A percentile compares a stretch with the other conserved stretches of the same genome.
These are phyloP conservation scores for Thalassia testudinum DNA, from an alignment of 116 monocot genomes.

Conservation along the genomic window DNA sequence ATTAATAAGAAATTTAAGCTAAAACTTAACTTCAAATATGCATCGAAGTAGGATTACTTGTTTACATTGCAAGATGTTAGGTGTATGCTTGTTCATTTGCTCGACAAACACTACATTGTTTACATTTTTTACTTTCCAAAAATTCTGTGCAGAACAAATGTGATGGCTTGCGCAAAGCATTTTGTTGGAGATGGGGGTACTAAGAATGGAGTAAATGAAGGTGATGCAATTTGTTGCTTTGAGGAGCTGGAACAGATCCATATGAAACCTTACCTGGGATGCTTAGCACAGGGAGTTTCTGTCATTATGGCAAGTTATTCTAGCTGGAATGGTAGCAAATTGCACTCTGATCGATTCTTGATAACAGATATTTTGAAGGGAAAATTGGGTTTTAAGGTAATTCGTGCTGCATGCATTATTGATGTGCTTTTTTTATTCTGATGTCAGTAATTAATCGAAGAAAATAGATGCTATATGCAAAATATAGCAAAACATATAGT, in stretches of 20 bases:
- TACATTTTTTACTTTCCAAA: neutral
- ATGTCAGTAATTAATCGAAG: too few species aligned
- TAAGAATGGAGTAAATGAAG: constrained; percentile 56
- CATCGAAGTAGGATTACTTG: neutral
- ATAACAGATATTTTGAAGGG: constrained; percentile 59
- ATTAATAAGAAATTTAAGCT: too few species aligned
- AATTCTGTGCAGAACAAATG: constrained; percentile 36
- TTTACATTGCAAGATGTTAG: neutral
- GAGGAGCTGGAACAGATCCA: constrained; percentile 68
- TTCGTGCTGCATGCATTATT: neutral
- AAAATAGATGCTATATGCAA: too few species aligned
- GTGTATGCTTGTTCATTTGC: neutral
- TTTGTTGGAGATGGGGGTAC: constrained; percentile 93
- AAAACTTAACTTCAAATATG: too few species aligned
- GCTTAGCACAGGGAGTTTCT: constrained; percentile 58
- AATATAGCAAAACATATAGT: too few species aligned
- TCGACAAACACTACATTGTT: neutral
- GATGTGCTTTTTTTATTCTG: neutral
- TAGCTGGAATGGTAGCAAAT: constrained; percentile 60
- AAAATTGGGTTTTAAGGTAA: constrained; percentile 71
- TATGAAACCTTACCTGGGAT: constrained; percentile 54
- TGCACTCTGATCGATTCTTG: constrained; percentile 47
- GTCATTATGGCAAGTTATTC: constrained; percentile 75
- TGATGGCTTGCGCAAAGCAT: constrained; percentile 84
- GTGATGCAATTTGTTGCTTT: constrained; percentile 47